A percentile compares a stretch with the other conserved stretches of the same genome.
Conservation (phyloP, 208 protist species). For the Entamoeba histolytica region DNA sequence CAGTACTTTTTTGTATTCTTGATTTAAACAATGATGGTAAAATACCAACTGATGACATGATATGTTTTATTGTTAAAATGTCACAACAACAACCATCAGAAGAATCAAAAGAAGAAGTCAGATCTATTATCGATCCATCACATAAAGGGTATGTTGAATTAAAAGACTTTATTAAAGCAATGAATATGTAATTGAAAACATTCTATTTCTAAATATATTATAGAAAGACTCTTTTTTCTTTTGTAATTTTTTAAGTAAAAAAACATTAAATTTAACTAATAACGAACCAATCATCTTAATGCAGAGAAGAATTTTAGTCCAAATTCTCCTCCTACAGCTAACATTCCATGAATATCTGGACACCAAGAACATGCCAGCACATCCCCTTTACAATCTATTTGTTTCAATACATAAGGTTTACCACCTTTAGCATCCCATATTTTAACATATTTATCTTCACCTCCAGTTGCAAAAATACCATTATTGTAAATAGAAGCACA, state of each 20-base stretch:
- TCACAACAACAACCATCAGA: background rate
- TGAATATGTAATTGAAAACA: background rate
- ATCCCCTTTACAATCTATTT: background rate
- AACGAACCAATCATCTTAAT: no score
- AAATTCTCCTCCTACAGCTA: background rate
- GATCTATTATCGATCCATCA: background rate
- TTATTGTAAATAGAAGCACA: background rate
- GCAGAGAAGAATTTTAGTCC: background rate
- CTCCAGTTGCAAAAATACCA: background rate
- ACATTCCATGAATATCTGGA: background rate
- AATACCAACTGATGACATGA: background rate
- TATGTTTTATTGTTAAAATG: background rate
- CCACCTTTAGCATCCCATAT: background rate
- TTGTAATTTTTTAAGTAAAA: no score
- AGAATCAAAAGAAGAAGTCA: background rate
- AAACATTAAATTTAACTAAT: no score
- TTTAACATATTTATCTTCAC: background rate
- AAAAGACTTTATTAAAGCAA: background rate
- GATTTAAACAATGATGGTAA: background rate
- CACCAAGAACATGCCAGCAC: background rate
- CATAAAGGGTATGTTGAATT: background rate
- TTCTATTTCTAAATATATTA: no score
- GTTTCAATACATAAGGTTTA: background rate
- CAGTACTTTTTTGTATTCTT: background rate
- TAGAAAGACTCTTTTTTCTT: no score